Percentiles rank a stretch among this genome's conserved stretches.
Conservation (phyloP, 306 rosid species). For the Fragaria nilgerrensis region DNA sequence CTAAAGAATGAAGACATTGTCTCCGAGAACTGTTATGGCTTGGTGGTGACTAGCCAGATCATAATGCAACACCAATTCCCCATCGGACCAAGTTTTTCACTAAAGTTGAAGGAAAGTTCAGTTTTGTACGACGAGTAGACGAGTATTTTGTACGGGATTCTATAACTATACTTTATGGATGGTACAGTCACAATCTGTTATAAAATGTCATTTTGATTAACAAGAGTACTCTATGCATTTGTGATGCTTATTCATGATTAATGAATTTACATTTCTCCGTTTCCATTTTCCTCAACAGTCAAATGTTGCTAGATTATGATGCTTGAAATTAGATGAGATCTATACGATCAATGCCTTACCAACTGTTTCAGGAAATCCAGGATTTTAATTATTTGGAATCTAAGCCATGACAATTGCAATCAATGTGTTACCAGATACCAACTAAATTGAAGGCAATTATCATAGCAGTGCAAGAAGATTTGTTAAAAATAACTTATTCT, state of each 20-base stretch:
- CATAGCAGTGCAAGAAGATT: not conserved
- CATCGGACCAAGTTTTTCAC: not conserved
- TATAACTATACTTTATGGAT: not conserved
- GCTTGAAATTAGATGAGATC: not conserved
- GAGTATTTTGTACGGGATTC: not conserved
- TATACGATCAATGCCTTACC: not conserved
- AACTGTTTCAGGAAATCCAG: not conserved
- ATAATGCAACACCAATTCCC: not conserved
- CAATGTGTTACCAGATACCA: not conserved
- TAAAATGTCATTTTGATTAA: not conserved
- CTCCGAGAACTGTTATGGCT: not conserved
- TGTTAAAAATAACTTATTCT: not conserved
- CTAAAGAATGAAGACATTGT: not conserved
- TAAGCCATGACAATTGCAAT: not conserved
- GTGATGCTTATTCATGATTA: not conserved
- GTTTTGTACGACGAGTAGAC: not conserved
- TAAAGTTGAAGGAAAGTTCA: not conserved
- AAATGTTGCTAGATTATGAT: not conserved
- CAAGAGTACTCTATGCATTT: conserved; percentile 1
- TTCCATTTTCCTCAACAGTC: not conserved
- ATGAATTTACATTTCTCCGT: not conserved
- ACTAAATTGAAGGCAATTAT: not conserved
- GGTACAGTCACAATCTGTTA: conserved; percentile 1
- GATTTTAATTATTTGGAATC: not conserved
- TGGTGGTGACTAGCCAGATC: not conserved